Conservation (phyloP, 768 basidiomycete species). For the Mrakia hoshinonis region DNA sequence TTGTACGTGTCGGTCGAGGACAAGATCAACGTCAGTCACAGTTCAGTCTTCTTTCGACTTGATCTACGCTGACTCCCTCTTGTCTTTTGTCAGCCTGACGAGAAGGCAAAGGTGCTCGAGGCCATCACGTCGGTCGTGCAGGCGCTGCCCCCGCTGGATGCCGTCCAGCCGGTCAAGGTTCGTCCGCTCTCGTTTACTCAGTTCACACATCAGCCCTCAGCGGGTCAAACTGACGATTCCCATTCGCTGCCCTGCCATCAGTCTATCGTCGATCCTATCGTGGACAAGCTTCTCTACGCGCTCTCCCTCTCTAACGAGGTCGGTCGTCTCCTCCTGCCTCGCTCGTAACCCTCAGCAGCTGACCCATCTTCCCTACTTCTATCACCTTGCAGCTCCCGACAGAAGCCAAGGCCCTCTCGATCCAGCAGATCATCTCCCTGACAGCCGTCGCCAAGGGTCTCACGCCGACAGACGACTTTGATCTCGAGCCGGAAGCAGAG, state of each 20-base stretch:
- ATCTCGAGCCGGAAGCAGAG: slow-evolving; percentile 48
- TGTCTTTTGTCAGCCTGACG: slow-evolving; percentile 40
- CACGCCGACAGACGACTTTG: slow-evolving; percentile 62
- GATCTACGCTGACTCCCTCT: background rate
- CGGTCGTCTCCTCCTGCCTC: background rate
- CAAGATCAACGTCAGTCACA: slow-evolving; percentile 54
- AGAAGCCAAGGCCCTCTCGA: slow-evolving; percentile 57
- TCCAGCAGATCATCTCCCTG: slow-evolving; percentile 68
- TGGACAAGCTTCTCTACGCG: slow-evolving; percentile 14
- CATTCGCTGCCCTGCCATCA: background rate
- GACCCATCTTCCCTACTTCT: background rate
- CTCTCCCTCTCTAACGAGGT: background rate
- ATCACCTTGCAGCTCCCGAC: slow-evolving; percentile 45
- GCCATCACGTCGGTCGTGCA: slow-evolving; percentile 90
- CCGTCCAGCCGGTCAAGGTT: slow-evolving; percentile 64
- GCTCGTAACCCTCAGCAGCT: slow-evolving; percentile 9
- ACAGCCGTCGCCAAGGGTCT: slow-evolving; percentile 81
- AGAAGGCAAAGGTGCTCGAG: slow-evolving; percentile 82
- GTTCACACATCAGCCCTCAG: slow-evolving; percentile 48
- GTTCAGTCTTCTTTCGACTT: background rate
- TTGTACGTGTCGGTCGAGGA: slow-evolving; percentile 63
- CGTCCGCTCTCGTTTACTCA: slow-evolving; percentile 50
- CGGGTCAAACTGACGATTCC: too few relatives aligned
- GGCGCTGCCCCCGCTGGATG: slow-evolving; percentile 69
- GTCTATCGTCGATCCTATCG: slow-evolving; percentile 24